phyloP scores from a whole-genome alignment of 148 eudicot genomes.

The Vaccinium vitisidaea region DNA sequence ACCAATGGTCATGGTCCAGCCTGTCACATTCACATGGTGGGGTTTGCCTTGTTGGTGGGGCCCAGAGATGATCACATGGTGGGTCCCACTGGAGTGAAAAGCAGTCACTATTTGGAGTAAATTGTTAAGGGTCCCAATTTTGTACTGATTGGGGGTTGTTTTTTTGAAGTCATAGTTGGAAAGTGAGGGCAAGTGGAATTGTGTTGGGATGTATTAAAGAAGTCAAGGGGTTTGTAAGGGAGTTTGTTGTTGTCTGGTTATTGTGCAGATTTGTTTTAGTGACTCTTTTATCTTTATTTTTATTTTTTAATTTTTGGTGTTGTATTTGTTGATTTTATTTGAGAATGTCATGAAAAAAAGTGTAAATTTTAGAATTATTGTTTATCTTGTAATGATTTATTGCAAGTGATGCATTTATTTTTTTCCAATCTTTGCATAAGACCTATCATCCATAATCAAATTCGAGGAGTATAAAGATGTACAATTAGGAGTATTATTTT shows the following conservation, averaged over 20 bases:
- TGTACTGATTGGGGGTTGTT: not conserved
- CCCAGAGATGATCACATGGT: conserved; percentile 21
- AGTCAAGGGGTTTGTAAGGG: not conserved
- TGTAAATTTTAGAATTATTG: not conserved
- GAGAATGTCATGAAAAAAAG: not conserved
- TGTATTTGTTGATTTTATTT: not conserved
- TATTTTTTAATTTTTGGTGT: not conserved
- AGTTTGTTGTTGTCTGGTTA: not conserved
- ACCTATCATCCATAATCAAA: too few relatives aligned
- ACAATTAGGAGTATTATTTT: too few relatives aligned
- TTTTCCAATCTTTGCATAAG: too few relatives aligned
- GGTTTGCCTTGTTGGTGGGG: conserved; percentile 17
- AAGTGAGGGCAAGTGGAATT: not conserved
- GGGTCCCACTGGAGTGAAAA: conserved; percentile 13
- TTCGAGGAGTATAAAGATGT: too few relatives aligned
- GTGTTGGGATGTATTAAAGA: not conserved
- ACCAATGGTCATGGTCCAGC: not conserved
- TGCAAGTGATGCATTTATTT: too few relatives aligned
- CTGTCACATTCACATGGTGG: conserved; percentile 19
- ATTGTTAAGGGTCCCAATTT: not conserved
- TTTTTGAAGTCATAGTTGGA: not conserved
- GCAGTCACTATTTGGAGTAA: conserved; percentile 6
- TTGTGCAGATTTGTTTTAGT: not conserved
- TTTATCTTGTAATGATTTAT: too few relatives aligned
- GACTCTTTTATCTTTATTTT: not conserved